Evolutionary conservation across 805 yeast genomes (phyloP).

Genomic region (Yueomyces sp.): DNA sequence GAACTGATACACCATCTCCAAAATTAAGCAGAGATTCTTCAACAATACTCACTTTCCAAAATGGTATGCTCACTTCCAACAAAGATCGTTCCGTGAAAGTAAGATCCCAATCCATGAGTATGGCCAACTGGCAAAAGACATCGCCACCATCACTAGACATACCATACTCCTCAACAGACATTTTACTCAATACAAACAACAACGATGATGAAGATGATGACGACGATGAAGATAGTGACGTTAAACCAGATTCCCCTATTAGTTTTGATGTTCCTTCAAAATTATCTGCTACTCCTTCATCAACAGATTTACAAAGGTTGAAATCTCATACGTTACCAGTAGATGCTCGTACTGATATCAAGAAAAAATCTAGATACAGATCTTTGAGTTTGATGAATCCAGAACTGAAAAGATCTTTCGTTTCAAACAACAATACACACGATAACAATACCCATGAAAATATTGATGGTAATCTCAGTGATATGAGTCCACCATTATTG

Average conservation of each 20-base stretch:
- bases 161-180: neutral
- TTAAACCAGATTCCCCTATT: constrained; percentile 16
- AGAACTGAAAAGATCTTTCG: constrained; percentile 13
- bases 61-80: constrained; percentile 19
- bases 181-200: neutral
- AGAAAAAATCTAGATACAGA: constrained; percentile 17
- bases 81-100: constrained; percentile 23
- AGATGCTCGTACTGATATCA: constrained; percentile 1
- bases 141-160: neutral
- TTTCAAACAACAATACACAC: constrained; percentile 1
- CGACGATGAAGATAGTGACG: constrained; percentile 20
- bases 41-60: constrained; percentile 19
- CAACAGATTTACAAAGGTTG: neutral
- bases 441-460: neutral
- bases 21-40: constrained; percentile 19
- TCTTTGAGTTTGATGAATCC: constrained; percentile 24
- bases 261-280: constrained; percentile 26
- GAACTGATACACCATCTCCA: neutral
- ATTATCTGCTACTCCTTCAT: constrained; percentile 13
- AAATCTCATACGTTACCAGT: neutral
- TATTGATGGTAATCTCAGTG: neutral
- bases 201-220: constrained; percentile 5
- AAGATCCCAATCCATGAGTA: constrained; percentile 13
- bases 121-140: constrained; percentile 3
- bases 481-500: neutral